Conservation (phyloP, 345 rosid genomes). For the Melaleuca alternifolia region DNA sequence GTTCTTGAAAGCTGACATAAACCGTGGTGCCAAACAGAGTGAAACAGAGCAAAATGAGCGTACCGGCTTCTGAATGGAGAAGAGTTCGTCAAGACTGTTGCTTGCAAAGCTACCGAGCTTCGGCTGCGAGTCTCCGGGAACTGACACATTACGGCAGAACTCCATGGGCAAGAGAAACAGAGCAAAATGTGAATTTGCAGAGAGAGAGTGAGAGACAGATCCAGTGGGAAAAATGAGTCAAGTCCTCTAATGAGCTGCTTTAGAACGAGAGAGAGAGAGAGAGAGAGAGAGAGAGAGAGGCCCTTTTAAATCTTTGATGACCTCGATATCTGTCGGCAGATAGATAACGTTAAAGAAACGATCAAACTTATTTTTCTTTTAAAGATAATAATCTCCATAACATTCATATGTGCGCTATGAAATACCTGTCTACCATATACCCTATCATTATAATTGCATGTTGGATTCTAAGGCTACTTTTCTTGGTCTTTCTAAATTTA, state of each 20-base stretch:
- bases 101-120: constrained; percentile 5
- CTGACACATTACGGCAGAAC: neutral
- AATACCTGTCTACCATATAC: neutral
- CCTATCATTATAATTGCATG: neutral
- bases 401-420: neutral
- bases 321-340: neutral
- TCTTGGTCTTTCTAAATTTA: neutral
- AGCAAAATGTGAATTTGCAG: neutral
- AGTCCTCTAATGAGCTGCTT: neutral
- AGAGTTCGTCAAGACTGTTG: constrained; percentile 30
- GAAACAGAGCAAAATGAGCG: neutral
- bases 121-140: neutral
- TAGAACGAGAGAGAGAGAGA: neutral
- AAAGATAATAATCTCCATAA: neutral
- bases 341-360: neutral
- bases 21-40: neutral
- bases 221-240: neutral
- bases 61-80: constrained; percentile 27
- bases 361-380: neutral
- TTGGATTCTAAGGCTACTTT: neutral
- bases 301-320: neutral
- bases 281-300: neutral
- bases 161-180: constrained; percentile 12
- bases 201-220: neutral
- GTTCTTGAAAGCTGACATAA: neutral